phyloP scores from a whole-genome alignment of 371 early-diverging fungal species.

The Massospora cicadina region DNA sequence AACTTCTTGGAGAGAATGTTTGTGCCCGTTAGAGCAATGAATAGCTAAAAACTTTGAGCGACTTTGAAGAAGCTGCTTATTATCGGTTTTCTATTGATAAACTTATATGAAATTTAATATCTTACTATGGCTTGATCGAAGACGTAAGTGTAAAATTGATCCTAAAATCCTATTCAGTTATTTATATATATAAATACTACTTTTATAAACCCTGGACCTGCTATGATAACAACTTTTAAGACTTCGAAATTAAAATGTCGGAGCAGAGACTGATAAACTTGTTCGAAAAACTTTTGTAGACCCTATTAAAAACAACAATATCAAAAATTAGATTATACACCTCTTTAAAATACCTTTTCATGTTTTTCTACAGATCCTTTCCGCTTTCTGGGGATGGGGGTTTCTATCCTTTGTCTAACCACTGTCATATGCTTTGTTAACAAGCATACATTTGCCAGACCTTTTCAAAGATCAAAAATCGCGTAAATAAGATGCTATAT shows the following conservation, averaged over 20 bases:
- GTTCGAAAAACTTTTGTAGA: conserved; percentile 68
- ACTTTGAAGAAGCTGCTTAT: conserved; percentile 62
- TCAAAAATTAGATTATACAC: background rate
- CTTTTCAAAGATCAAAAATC: conserved; percentile 10
- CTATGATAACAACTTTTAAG: conserved; percentile 82
- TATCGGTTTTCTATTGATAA: conserved; percentile 44
- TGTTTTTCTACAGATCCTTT: conserved; percentile 71
- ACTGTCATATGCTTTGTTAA: conserved; percentile 89
- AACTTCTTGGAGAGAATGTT: conserved; percentile 81
- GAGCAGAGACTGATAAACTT: conserved; percentile 68
- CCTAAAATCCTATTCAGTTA: too few species aligned
- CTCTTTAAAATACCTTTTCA: conserved; percentile 46
- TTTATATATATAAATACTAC: conserved; percentile 20
- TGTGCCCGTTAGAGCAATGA: conserved; percentile 88
- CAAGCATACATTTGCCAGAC: conserved; percentile 84
- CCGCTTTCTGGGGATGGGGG: conserved; percentile 78
- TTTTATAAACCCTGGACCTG: conserved; percentile 88
- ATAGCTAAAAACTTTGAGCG: conserved; percentile 70
- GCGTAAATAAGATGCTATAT: background rate
- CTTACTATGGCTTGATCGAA: conserved; percentile 62
- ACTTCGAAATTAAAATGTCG: conserved; percentile 73
- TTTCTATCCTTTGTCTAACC: conserved; percentile 81
- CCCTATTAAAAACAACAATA: conserved; percentile 23
- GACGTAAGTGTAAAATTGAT: conserved; percentile 67
- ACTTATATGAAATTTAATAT: conserved; percentile 1